A percentile compares a stretch with the other conserved stretches of the same genome.
phyloP scores from a whole-genome alignment of 2,329 filamentous ascomycete genomes.

The Curvularia lunata region DNA sequence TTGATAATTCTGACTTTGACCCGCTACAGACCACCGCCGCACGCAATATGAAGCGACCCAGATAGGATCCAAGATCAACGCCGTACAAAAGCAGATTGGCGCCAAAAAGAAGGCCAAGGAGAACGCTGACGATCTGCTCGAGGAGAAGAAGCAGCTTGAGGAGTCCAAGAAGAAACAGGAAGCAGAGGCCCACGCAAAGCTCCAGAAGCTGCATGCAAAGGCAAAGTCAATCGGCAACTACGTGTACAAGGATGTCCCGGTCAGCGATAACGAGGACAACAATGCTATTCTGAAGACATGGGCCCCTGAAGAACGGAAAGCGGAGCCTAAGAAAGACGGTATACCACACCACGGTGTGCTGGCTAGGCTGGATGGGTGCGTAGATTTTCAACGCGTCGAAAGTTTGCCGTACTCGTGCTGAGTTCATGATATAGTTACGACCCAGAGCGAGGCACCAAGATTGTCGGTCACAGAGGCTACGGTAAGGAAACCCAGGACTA shows the following conservation, averaged over 20 bases:
- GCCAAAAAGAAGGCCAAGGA: conserved; percentile 91
- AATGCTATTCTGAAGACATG: conserved; percentile 79
- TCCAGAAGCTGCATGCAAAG: conserved; percentile 74
- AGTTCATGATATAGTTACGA: conserved; percentile 64
- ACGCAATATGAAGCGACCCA: conserved; percentile 81
- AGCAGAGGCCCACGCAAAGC: conserved; percentile 76
- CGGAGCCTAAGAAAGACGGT: conserved; percentile 78
- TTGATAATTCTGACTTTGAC: conserved; percentile 1
- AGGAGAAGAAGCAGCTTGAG: conserved; percentile 77
- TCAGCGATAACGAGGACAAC: conserved; percentile 87
- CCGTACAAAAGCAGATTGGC: conserved; percentile 86
- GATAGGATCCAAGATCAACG: conserved; percentile 84
- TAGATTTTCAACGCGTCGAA: background rate
- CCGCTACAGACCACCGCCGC: conserved; percentile 69
- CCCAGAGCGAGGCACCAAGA: conserved; percentile 77
- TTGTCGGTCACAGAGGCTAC: conserved; percentile 93
- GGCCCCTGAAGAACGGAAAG: conserved; percentile 75
- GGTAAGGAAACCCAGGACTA: background rate
- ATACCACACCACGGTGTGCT: conserved; percentile 97
- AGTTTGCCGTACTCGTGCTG: background rate
- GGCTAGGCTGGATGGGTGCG: conserved; percentile 75
- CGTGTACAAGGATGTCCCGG: conserved; percentile 85
- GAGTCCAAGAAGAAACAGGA: conserved; percentile 82
- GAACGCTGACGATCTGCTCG: conserved; percentile 78
- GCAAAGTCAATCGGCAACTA: conserved; percentile 86